Evolutionary conservation across 805 yeast species (phyloP).

Genomic region (Candida michaelii): DNA sequence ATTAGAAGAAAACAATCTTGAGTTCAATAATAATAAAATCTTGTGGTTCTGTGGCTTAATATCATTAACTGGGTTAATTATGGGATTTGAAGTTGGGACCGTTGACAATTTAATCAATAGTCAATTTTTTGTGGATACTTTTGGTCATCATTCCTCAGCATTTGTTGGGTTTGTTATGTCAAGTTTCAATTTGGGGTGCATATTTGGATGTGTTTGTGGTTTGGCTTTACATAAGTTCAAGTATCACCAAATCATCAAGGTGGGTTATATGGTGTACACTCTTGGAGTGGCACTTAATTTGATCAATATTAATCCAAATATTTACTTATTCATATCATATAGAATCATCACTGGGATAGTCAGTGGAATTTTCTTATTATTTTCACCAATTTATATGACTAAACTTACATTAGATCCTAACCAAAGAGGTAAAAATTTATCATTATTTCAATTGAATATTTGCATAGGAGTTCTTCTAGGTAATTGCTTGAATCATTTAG

Average conservation of each 20-base stretch:
- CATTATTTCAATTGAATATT: slow-evolving; percentile 23
- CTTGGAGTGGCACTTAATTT: slow-evolving; percentile 18
- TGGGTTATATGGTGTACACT: slow-evolving; percentile 18
- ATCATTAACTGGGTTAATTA: slow-evolving; percentile 8
- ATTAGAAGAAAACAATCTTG: background rate
- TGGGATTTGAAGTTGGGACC: slow-evolving; percentile 18
- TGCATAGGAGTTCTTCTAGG: slow-evolving; percentile 26
- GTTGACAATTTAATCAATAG: slow-evolving; percentile 11
- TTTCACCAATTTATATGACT: slow-evolving; percentile 25
- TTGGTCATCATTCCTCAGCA: background rate
- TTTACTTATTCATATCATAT: slow-evolving; percentile 14
- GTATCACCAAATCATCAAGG: slow-evolving; percentile 16
- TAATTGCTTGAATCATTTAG: slow-evolving; percentile 13
- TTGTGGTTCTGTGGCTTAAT: slow-evolving; percentile 7
- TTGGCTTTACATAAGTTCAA: slow-evolving; percentile 11
- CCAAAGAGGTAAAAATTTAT: slow-evolving; percentile 18
- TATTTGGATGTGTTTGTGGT: slow-evolving; percentile 19
- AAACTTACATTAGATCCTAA: slow-evolving; percentile 17
- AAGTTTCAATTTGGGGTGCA: slow-evolving; percentile 24
- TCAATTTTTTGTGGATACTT: background rate
- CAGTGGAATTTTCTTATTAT: slow-evolving; percentile 24
- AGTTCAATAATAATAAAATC: slow-evolving; percentile 7
- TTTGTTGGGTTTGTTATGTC: slow-evolving; percentile 11
- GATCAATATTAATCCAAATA: slow-evolving; percentile 1
- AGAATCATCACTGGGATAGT: slow-evolving; percentile 23